Conservation (phyloP, 345 rosid genomes). For the Gossypium ekmanianum region DNA sequence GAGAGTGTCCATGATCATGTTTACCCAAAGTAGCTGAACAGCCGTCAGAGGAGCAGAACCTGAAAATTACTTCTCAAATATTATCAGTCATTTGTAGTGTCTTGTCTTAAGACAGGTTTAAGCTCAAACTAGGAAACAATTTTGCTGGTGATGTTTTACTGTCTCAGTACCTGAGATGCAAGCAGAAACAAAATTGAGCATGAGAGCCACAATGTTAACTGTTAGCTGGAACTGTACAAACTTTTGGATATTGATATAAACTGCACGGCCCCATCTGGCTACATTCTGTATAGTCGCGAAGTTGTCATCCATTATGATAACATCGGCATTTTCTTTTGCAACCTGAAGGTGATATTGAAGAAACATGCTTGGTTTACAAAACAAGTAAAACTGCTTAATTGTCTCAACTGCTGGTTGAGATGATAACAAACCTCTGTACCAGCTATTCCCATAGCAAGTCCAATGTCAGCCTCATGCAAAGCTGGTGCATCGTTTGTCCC, state of each 20-base stretch:
- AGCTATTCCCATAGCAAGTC: conserved; percentile 95
- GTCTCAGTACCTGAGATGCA: conserved; percentile 51
- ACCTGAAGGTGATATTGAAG: conserved; percentile 37
- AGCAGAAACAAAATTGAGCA: conserved; percentile 68
- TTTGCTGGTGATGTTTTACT: neutral
- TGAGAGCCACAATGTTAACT: conserved; percentile 66
- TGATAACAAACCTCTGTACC: conserved; percentile 72
- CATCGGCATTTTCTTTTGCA: conserved; percentile 81
- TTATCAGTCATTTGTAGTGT: neutral
- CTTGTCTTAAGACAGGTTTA: neutral
- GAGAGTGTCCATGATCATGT: conserved; percentile 88
- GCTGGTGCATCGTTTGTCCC: conserved; percentile 99
- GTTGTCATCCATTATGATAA: conserved; percentile 80
- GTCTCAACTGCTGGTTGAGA: neutral
- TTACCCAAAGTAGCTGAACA: conserved; percentile 83
- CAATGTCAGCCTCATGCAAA: conserved; percentile 86
- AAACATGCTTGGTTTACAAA: conserved; percentile 2
- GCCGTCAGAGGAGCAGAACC: conserved; percentile 81
- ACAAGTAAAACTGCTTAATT: neutral
- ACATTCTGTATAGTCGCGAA: conserved; percentile 69
- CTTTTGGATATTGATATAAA: conserved; percentile 76
- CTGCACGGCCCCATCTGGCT: conserved; percentile 80
- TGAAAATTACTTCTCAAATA: conserved; percentile 21
- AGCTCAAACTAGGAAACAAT: neutral
- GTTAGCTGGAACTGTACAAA: conserved; percentile 83